Percentiles rank a stretch among this genome's conserved stretches.
Conservation (phyloP, 768 basidiomycete genomes). For the Lanmaoa rubissima region DNA sequence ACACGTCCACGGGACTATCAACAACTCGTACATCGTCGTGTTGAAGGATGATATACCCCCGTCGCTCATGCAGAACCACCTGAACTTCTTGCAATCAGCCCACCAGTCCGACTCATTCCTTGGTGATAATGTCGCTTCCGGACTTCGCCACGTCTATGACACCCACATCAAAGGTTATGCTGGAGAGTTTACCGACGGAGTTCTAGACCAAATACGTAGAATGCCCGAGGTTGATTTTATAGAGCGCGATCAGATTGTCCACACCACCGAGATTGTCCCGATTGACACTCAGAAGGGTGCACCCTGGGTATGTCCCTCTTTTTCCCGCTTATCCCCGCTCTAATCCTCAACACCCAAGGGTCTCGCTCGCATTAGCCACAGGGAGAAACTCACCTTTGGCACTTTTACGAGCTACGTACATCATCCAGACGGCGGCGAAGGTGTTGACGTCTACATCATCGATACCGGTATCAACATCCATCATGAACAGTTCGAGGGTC, state of each 20-base stretch:
- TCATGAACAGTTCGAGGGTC: slow-evolving; percentile 86
- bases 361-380: slow-evolving; percentile 92
- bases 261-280: slow-evolving; percentile 41
- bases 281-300: slow-evolving; percentile 57
- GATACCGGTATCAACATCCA: slow-evolving; percentile 88
- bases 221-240: slow-evolving; percentile 91
- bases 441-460: slow-evolving; percentile 88
- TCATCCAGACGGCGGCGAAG: slow-evolving; percentile 72
- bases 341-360: slow-evolving; percentile 52
- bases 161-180: slow-evolving; percentile 76
- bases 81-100: slow-evolving; percentile 71
- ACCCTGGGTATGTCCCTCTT: slow-evolving; percentile 67
- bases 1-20: slow-evolving; percentile 69
- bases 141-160: slow-evolving; percentile 75
- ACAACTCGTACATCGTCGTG: slow-evolving; percentile 94
- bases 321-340: not conserved
- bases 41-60: slow-evolving; percentile 69
- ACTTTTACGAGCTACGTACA: slow-evolving; percentile 87
- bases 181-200: slow-evolving; percentile 68
- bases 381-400: slow-evolving; percentile 64
- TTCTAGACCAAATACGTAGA: slow-evolving; percentile 72
- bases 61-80: slow-evolving; percentile 65
- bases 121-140: slow-evolving; percentile 44
- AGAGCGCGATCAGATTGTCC: slow-evolving; percentile 93
- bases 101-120: slow-evolving; percentile 54